phyloP scores from a whole-genome alignment of 1,284 basidiomycete genomes.

The Singerocomus rubriflavus region DNA sequence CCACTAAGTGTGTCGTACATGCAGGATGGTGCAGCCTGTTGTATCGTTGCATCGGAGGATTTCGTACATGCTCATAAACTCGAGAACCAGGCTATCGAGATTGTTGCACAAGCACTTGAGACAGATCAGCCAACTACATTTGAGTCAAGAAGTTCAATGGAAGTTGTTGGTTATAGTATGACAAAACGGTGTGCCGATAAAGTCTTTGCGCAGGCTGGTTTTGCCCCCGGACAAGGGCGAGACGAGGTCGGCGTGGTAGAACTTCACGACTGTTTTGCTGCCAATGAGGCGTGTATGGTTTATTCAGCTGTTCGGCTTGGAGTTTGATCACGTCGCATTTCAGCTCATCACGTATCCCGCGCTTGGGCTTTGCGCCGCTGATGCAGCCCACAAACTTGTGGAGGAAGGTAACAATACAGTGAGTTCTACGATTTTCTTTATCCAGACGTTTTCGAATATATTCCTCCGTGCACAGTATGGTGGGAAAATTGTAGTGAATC shows the following conservation, averaged over 20 bases:
- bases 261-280: constrained; percentile 82
- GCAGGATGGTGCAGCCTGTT: constrained; percentile 74
- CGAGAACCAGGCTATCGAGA: constrained; percentile 85
- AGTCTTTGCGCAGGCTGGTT: constrained; percentile 72
- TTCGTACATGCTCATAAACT: constrained; percentile 75
- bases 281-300: constrained; percentile 57
- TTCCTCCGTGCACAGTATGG: constrained; percentile 52
- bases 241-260: constrained; percentile 83
- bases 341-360: no score
- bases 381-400: no score
- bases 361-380: no score
- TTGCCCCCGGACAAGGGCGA: constrained; percentile 58
- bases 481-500: constrained; percentile 86
- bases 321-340: not conserved
- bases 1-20: constrained; percentile 2
- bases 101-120: constrained; percentile 57
- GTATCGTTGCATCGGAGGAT: constrained; percentile 76
- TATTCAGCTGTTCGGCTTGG: not conserved
- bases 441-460: not conserved
- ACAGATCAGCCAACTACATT: constrained; percentile 68
- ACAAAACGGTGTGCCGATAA: constrained; percentile 66
- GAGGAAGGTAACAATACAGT: constrained; percentile 89
- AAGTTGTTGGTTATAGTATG: constrained; percentile 75
- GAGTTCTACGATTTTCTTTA: constrained; percentile 16
- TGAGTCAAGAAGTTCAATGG: constrained; percentile 67